Conservation (phyloP, 345 rosid species). For the Heritiera fomes region DNA sequence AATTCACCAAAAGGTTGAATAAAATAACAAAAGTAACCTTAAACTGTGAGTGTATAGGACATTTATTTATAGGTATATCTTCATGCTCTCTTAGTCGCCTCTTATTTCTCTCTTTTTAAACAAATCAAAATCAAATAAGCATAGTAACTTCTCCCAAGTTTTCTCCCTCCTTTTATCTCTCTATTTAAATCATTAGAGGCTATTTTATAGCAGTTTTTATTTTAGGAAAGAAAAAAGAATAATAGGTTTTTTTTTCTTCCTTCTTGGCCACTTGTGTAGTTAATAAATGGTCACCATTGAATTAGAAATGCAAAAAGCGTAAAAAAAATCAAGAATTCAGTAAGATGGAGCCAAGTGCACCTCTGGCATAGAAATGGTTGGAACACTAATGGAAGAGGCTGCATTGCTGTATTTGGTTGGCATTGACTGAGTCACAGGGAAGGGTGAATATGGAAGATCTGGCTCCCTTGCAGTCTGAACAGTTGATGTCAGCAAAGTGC, state of each 20-base stretch:
- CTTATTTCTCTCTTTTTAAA: slow-evolving; percentile 1
- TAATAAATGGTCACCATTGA: background rate
- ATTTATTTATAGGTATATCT: background rate
- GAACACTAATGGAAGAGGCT: slow-evolving; percentile 66
- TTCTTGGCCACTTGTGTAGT: background rate
- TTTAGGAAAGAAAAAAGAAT: background rate
- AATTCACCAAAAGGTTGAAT: background rate
- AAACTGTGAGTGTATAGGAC: background rate
- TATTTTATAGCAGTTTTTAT: background rate
- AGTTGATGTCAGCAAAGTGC: slow-evolving; percentile 65
- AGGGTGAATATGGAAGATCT: slow-evolving; percentile 80
- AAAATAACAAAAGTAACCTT: background rate
- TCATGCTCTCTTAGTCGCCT: background rate
- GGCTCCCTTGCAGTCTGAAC: slow-evolving; percentile 76
- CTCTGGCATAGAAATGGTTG: slow-evolving; percentile 80
- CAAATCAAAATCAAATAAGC: background rate
- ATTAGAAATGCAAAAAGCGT: background rate
- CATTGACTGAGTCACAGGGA: slow-evolving; percentile 66
- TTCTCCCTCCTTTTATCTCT: background rate
- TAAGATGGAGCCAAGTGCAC: slow-evolving; percentile 33
- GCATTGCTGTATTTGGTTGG: slow-evolving; percentile 65
- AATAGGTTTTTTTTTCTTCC: background rate
- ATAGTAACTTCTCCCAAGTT: background rate
- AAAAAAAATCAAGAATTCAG: background rate
- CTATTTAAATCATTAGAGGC: background rate